Percentiles rank a stretch among this genome's conserved stretches.
Conservation (phyloP, 164 flowering plant species). For the Protea cynaroides region DNA sequence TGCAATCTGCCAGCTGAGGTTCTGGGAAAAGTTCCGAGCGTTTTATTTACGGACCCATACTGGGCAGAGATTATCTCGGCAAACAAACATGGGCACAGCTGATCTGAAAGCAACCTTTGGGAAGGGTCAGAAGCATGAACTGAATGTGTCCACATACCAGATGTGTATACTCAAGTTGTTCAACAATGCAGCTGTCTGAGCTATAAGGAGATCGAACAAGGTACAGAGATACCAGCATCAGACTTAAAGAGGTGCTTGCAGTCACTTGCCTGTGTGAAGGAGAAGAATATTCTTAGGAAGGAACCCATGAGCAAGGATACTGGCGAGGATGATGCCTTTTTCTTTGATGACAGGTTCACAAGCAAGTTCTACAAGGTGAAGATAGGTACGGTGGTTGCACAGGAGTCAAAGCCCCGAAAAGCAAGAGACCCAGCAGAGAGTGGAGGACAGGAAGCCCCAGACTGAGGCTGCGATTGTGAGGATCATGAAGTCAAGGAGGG, state of each 20-base stretch:
- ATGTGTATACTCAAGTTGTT: constrained; percentile 67
- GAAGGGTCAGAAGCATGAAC: constrained; percentile 87
- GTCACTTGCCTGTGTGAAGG: constrained; percentile 62
- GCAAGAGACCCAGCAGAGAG: constrained; percentile 90
- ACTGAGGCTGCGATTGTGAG: constrained; percentile 95
- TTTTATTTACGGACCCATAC: constrained; percentile 59
- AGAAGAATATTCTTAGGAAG: constrained; percentile 74
- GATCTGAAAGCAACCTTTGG: constrained; percentile 53
- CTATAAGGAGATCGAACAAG: constrained; percentile 55
- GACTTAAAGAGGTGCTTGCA: constrained; percentile 60
- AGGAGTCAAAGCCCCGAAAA: constrained; percentile 97
- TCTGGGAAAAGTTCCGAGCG: constrained; percentile 39
- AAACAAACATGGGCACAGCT: constrained; percentile 57
- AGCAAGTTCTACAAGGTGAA: constrained; percentile 87
- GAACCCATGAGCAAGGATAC: constrained; percentile 97
- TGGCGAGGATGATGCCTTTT: constrained; percentile 75
- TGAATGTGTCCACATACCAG: constrained; percentile 84
- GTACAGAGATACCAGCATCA: constrained; percentile 52
- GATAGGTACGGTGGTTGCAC: constrained; percentile 93
- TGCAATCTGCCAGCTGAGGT: constrained; percentile 73
- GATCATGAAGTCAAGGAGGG: constrained; percentile 87
- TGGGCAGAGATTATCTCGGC: constrained; percentile 57
- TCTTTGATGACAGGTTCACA: constrained; percentile 76
- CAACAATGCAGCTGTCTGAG: constrained; percentile 36
- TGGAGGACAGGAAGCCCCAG: constrained; percentile 96